Base-by-base conservation (phyloP, 1,284 basidiomycete species). In the Naganishia albida region DNA sequence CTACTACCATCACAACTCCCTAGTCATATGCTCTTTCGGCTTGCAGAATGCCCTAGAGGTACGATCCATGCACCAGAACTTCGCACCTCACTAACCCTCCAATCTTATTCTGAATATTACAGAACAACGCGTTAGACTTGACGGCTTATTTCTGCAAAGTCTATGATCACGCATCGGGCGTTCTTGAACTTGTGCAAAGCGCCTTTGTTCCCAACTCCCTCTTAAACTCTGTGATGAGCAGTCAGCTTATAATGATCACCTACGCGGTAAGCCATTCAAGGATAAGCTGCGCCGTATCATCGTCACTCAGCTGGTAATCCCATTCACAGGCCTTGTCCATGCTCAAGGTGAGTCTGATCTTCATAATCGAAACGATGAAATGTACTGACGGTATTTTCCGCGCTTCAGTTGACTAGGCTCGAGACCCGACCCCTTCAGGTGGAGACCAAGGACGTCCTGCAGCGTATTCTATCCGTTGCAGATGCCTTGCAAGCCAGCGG, bases 1-100 rank as follows among this genome's bases (percentile, higher is more conserved):
- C 75, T 92, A 90, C 77, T 89, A 85, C 79, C 85, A 91, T 75
- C 94, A 95, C 74, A 86, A 88, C 39, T 86, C 88, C 76, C 83
- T 95, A 52, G 89, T 93, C 25, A 82, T 97, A 71, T 94, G 96
- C 75, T 95, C 93, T 7, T 98, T 97, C 72, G 93, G 94, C 2
- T 83, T 98, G 63, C 94, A 98, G 78, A 91, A 95, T 74, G 90
- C 94, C 3, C 81, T 96, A 63, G 93, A 95, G 75, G 57, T 60
- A 25, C 16, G 57, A 18, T 8, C 46, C 34, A 26, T 20, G 30
- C n/a, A n/a, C n/a, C n/a, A n/a, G 10, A 34, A 34, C 10, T 34
- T 34, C 34, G 34, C 34, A 10, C 34, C 6, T 34, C 34, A 6
- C 23, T n/a, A 18, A n/a, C 10, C 28, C 3, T 10, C n/a, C 40